A percentile compares a stretch with the other conserved stretches of the same genome.
These are phyloP conservation scores for Alloteropsis semialata DNA, from an alignment of 176 grass and related monocot species.

Conservation along the genomic window DNA sequence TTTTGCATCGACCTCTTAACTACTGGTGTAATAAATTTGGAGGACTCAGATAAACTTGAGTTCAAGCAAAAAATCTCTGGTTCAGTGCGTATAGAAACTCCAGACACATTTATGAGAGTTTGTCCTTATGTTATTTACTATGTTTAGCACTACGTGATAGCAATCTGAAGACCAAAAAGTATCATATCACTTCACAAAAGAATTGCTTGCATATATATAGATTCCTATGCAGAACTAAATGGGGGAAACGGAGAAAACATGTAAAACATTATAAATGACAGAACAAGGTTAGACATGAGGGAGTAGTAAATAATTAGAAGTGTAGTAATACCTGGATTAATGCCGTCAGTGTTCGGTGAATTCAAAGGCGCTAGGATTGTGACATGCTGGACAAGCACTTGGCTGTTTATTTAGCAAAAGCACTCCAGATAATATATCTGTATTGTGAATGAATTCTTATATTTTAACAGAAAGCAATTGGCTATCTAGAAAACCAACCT, in stretches of 20 bases:
- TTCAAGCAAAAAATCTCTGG: background rate
- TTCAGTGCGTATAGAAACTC: background rate
- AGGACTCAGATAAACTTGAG: background rate
- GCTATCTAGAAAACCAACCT: slow-evolving; percentile 56
- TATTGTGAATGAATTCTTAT: slow-evolving; percentile 44
- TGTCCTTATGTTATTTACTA: background rate
- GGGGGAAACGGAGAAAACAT: background rate
- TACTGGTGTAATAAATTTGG: background rate
- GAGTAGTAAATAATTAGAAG: background rate
- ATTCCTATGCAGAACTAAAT: background rate
- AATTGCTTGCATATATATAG: background rate
- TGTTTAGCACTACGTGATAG: background rate
- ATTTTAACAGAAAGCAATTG: slow-evolving; percentile 35
- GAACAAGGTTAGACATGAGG: background rate
- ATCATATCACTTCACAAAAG: background rate
- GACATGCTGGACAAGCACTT: slow-evolving; percentile 78
- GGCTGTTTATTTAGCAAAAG: slow-evolving; percentile 78
- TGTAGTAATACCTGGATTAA: slow-evolving; percentile 71
- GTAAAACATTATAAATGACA: background rate
- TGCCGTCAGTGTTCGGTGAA: slow-evolving; percentile 90
- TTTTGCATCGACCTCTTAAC: background rate
- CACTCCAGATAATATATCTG: slow-evolving; percentile 36
- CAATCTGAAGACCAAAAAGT: background rate
- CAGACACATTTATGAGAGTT: background rate
- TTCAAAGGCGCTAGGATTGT: slow-evolving; percentile 79